Percentiles rank a stretch among this genome's conserved stretches.
These are phyloP conservation scores for Eutrema salsugineum DNA, from an alignment of 441 rosid genomes.

Conservation along the genomic window DNA sequence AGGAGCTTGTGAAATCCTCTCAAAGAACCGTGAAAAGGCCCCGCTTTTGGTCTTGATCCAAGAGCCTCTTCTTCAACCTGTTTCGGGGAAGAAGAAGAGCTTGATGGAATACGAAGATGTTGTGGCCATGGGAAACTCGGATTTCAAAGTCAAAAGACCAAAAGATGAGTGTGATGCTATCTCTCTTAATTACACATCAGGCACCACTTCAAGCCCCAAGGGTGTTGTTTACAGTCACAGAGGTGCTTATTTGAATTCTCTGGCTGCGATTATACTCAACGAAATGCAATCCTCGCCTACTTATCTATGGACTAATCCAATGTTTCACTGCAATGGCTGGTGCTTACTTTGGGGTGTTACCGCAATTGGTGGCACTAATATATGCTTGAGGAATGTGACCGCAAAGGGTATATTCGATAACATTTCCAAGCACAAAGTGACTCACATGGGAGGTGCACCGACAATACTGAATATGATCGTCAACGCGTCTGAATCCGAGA, in stretches of 20 bases:
- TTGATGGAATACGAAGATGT: conserved; percentile 52
- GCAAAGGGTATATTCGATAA: conserved; percentile 52
- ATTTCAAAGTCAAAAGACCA: conserved; percentile 47
- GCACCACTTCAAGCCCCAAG: conserved; percentile 75
- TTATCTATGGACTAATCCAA: conserved; percentile 64
- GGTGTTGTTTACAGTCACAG: conserved; percentile 75
- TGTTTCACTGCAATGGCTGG: conserved; percentile 91
- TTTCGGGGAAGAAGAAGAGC: background rate
- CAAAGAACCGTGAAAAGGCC: conserved; percentile 30
- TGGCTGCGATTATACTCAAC: conserved; percentile 48
- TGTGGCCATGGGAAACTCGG: conserved; percentile 35
- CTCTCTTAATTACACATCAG: conserved; percentile 70
- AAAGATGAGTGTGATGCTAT: conserved; percentile 63
- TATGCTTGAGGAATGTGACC: conserved; percentile 57
- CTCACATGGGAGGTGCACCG: conserved; percentile 75
- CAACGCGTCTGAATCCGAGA: conserved; percentile 40
- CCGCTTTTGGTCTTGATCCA: conserved; percentile 42
- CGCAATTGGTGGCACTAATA: conserved; percentile 59
- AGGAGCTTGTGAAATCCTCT: conserved; percentile 55
- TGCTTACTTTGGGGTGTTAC: conserved; percentile 67
- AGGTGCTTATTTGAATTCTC: conserved; percentile 69
- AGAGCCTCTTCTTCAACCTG: conserved; percentile 22
- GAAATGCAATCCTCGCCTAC: conserved; percentile 52
- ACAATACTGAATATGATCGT: conserved; percentile 63
- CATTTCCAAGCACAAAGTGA: conserved; percentile 46